Evolutionary conservation across 2,329 filamentous ascomycete genomes (phyloP).

Genomic region (Akanthomyces dipterigenus): DNA sequence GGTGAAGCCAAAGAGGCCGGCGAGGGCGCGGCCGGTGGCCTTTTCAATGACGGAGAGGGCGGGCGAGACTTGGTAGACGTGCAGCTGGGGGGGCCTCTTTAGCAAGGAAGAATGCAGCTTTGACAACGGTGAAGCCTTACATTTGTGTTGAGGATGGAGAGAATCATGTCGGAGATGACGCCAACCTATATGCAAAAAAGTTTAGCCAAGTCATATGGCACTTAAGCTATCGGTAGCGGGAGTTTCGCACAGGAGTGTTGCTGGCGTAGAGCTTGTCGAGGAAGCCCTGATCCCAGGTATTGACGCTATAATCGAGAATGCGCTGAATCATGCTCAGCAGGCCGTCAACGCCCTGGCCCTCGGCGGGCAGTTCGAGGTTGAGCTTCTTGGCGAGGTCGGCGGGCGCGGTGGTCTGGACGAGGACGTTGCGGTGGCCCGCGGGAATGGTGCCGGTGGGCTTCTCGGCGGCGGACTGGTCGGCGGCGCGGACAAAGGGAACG

Average conservation of each 20-base stretch:
- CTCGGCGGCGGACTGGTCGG: conserved; percentile 53
- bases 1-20: conserved; percentile 67
- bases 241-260: conserved; percentile 61
- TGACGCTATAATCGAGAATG: conserved; percentile 80
- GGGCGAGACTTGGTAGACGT: conserved; percentile 91
- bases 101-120: not conserved
- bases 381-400: conserved; percentile 49
- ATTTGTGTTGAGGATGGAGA: conserved; percentile 87
- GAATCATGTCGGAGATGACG: conserved; percentile 74
- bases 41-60: conserved; percentile 86
- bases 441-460: conserved; percentile 45
- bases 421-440: conserved; percentile 41
- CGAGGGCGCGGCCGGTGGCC: conserved; percentile 65
- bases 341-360: conserved; percentile 62
- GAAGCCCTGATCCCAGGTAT: conserved; percentile 98
- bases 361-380: conserved; percentile 50
- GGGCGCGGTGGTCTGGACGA: conserved; percentile 58
- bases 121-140: conserved; percentile 29
- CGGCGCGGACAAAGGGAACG: conserved; percentile 62
- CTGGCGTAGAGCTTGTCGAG: conserved; percentile 92
- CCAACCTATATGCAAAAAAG: too few species aligned
- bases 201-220: too few species aligned
- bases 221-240: conserved; percentile 43
- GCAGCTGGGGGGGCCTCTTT: conserved; percentile 43
- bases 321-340: conserved; percentile 63